These are phyloP conservation scores for Heritiera fomes DNA, from an alignment of 345 rosid genomes.

Conservation along the genomic window DNA sequence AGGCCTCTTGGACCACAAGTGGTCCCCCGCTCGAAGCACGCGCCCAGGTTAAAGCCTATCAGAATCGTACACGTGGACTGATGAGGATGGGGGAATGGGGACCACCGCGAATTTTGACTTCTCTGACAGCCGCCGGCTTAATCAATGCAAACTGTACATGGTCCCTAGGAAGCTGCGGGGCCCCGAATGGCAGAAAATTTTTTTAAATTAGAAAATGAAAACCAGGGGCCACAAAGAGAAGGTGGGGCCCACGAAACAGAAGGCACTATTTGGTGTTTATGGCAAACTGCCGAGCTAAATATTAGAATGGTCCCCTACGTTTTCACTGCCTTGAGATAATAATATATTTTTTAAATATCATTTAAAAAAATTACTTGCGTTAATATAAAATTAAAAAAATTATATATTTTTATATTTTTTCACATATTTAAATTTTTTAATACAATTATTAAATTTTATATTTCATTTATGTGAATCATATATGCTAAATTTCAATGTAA, in stretches of 20 bases:
- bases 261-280: conserved; percentile 38
- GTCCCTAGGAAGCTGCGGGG: conserved; percentile 35
- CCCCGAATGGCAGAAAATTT: conserved; percentile 11
- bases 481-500: no score
- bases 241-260: conserved; percentile 22
- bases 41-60: conserved; percentile 40
- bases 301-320: conserved; percentile 51
- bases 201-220: background rate
- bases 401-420: no score
- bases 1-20: conserved; percentile 49
- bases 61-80: conserved; percentile 50
- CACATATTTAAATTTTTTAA: no score
- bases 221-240: conserved; percentile 6
- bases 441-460: no score
- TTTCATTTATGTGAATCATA: no score
- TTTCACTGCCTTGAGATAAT: no score
- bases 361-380: no score
- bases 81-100: conserved; percentile 26
- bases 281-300: conserved; percentile 44
- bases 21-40: conserved; percentile 52
- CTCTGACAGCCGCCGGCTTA: conserved; percentile 92
- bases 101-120: conserved; percentile 59
- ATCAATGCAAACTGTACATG: conserved; percentile 35
- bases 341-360: no score
- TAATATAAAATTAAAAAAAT: no score